Percentiles rank a stretch among this genome's conserved stretches.
Evolutionary conservation across 164 flowering plant species (phyloP).

Genomic region (Aristolochia contorta): DNA sequence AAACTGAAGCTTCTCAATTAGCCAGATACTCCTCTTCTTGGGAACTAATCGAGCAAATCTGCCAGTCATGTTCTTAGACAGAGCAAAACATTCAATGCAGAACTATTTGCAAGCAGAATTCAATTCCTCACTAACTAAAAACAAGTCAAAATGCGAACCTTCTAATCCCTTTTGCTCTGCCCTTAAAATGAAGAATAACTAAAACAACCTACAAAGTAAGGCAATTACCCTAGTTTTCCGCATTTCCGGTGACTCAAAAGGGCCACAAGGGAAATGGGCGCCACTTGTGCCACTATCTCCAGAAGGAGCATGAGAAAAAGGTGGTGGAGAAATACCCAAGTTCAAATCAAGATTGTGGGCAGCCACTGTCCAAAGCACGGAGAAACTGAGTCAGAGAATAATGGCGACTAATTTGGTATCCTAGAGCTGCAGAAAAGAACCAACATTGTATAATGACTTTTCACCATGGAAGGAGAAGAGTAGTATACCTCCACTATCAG

Average conservation of each 20-base stretch:
- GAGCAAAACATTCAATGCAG: background rate
- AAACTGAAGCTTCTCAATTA: too few species aligned
- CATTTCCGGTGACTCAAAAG: constrained; percentile 20
- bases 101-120: too few species aligned
- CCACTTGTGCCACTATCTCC: constrained; percentile 19
- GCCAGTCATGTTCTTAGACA: too few species aligned
- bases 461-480: too few species aligned
- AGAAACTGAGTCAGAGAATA: background rate
- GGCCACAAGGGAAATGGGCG: constrained; percentile 19
- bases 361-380: constrained; percentile 18
- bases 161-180: background rate
- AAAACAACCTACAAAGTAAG: background rate
- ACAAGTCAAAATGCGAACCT: background rate
- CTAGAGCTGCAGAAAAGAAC: background rate
- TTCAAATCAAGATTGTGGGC: constrained; percentile 51
- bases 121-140: too few species aligned
- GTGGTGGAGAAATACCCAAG: constrained; percentile 49
- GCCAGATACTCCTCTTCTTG: too few species aligned
- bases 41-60: too few species aligned
- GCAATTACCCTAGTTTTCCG: constrained; percentile 33
- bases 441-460: background rate
- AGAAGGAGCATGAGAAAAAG: constrained; percentile 16
- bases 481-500: constrained; percentile 37
- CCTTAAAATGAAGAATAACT: background rate
- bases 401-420: background rate